Evolutionary conservation across 495 filamentous ascomycete genomes (phyloP), one percentile per base, ranked within the genome.

Genomic region (Melanomma pulvis-pyrius): DNA sequence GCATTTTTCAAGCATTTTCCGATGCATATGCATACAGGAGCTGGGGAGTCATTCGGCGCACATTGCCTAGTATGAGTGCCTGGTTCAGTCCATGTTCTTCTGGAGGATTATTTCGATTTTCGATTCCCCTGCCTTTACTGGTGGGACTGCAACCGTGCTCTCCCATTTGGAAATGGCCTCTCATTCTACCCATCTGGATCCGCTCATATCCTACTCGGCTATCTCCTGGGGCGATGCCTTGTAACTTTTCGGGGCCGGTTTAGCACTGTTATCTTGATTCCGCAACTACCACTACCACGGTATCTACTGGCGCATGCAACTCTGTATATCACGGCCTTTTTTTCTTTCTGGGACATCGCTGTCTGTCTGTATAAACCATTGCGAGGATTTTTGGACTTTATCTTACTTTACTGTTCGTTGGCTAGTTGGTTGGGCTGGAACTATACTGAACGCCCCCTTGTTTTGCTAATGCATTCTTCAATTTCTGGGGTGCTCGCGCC

Each of bases 31-130:
- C 65, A 68, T 64, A 68, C 50, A 25, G 30, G 44, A 52, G 30
- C 7, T 24, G 15, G 15, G 59, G 66, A 69, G 66, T 64, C 55
- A 47, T 34, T 62, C 51, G 53, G 66, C 66, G 66, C 59, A 50
- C 48, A 61, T 51, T 62, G 29, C n/a, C n/a, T n/a, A n/a, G n/a
- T 65, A 56, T 41, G 24, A 12, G 41, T 24, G 12, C 7, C 21
- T 58, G 15, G 22, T 36, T 50, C 58, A 50, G 32, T 58, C 39
- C 46, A 26, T 54, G 19, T 54, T 55, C 49, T 54, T 28, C 34
- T 32, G 34, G 49, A 29, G 50, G 21, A 44, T 15, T 7, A 44
- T 34, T 12, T 44, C 17, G 39, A n/a, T 15, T 44, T 44, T n/a
- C 39, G 1, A 25, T 26, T n/a, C 48, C 7, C 48, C 25, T 25